Evolutionary conservation across 164 flowering plant genomes (phyloP).

Genomic region (Piper betle): DNA sequence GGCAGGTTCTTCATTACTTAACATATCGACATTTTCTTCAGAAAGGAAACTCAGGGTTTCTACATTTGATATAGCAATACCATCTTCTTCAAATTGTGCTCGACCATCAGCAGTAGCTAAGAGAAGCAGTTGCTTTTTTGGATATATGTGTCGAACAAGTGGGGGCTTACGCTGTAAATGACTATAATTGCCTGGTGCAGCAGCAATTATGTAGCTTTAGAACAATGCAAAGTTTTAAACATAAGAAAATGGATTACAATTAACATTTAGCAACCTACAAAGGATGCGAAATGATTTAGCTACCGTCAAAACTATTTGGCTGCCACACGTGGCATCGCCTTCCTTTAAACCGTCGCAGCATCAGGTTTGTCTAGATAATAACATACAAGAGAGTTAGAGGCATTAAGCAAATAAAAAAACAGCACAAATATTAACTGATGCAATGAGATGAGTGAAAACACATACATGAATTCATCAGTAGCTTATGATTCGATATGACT

Average conservation of each 20-base stretch:
- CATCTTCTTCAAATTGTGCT: constrained; percentile 18
- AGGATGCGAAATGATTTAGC: constrained; percentile 4
- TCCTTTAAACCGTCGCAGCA: constrained; percentile 14
- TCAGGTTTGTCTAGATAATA: constrained; percentile 26
- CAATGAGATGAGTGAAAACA: no score
- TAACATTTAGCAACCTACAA: constrained; percentile 2
- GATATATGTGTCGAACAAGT: constrained; percentile 12
- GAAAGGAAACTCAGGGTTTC: constrained; percentile 12
- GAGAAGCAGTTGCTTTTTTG: constrained; percentile 15
- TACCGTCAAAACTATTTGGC: constrained; percentile 35
- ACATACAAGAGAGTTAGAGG: constrained; percentile 1
- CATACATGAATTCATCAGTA: no score
- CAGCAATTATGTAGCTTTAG: no score
- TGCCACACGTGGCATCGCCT: constrained; percentile 15
- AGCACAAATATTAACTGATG: no score
- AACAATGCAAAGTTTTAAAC: no score
- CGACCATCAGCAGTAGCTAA: constrained; percentile 37
- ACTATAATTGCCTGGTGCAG: constrained; percentile 2
- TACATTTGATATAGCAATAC: constrained; percentile 21
- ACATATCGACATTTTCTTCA: constrained; percentile 20
- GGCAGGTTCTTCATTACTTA: constrained; percentile 13
- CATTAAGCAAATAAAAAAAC: no score
- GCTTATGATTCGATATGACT: no score
- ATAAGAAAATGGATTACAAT: no score
- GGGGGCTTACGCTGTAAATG: constrained; percentile 12